A percentile compares a stretch with the other conserved stretches of the same genome.
phyloP scores from a whole-genome alignment of 2,329 filamentous ascomycete genomes.

The Arthrobotrys pseudoclavata region DNA sequence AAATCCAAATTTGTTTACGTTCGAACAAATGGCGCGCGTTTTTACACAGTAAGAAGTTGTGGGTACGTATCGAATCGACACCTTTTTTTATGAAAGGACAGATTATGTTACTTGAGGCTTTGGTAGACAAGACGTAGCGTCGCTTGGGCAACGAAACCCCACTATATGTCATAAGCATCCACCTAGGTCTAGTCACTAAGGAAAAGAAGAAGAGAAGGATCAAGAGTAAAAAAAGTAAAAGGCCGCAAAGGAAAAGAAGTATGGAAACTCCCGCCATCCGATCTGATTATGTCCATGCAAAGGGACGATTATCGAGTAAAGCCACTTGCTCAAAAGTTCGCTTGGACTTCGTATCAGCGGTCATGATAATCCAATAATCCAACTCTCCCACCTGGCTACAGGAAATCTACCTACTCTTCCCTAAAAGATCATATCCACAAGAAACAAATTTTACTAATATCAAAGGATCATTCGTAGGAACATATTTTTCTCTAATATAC shows the following conservation, averaged over 20 bases:
- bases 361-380: constrained; percentile 24
- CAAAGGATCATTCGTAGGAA: constrained; percentile 6
- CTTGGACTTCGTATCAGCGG: constrained; percentile 22
- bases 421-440: too few species aligned
- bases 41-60: constrained; percentile 3
- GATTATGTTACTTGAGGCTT: constrained; percentile 20
- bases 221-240: background rate
- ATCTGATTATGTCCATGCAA: constrained; percentile 4
- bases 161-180: background rate
- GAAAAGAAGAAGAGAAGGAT: background rate
- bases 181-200: background rate
- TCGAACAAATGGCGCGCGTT: background rate
- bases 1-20: background rate
- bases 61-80: constrained; percentile 6
- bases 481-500: background rate
- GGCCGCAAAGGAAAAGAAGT: constrained; percentile 6
- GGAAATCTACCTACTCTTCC: background rate
- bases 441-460: background rate
- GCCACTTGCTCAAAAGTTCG: constrained; percentile 5
- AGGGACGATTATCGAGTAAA: constrained; percentile 6
- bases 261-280: constrained; percentile 20
- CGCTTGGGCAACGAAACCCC: background rate
- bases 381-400: constrained; percentile 5
- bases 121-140: constrained; percentile 6
- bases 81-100: background rate